Percentiles rank a stretch among this genome's conserved stretches.
Evolutionary conservation across 1,139 yeast genomes (phyloP).

Genomic region (Saccharomycopsis hybrid): DNA sequence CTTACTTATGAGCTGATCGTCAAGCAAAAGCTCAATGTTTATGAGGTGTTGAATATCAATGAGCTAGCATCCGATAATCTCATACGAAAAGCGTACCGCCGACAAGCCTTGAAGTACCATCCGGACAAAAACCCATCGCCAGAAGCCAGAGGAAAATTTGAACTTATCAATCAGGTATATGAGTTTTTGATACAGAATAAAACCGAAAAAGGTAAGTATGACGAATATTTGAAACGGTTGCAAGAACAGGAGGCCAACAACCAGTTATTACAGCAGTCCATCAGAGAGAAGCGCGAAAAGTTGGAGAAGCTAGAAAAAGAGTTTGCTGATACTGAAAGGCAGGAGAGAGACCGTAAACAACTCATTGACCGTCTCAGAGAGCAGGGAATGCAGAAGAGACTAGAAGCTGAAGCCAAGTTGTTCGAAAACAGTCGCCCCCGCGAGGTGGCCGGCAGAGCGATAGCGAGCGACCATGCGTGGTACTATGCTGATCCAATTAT

Average conservation of each 20-base stretch:
- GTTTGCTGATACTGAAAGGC: not conserved
- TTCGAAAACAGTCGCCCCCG: no score
- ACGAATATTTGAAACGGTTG: constrained; percentile 6
- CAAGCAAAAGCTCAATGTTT: constrained; percentile 28
- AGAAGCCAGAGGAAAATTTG: constrained; percentile 12
- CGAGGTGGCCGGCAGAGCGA: no score
- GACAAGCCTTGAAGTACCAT: constrained; percentile 82
- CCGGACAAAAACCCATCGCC: constrained; percentile 63
- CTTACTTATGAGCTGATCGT: no score
- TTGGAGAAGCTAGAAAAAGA: constrained; percentile 5
- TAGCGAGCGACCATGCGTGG: no score
- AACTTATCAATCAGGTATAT: constrained; percentile 8
- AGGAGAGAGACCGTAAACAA: not conserved
- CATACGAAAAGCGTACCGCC: constrained; percentile 87
- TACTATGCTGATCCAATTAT: no score
- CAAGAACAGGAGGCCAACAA: not conserved
- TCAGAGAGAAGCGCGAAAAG: constrained; percentile 1
- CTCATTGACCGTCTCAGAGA: not conserved
- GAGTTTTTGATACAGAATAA: constrained; percentile 5
- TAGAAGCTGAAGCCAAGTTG: not conserved
- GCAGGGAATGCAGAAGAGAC: not conserved
- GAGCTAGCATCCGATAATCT: constrained; percentile 64
- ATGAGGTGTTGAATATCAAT: constrained; percentile 69
- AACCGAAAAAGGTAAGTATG: constrained; percentile 7
- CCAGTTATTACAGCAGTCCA: not conserved